Evolutionary conservation across 129 eudicot species (phyloP).

Genomic region (Logfia minima): DNA sequence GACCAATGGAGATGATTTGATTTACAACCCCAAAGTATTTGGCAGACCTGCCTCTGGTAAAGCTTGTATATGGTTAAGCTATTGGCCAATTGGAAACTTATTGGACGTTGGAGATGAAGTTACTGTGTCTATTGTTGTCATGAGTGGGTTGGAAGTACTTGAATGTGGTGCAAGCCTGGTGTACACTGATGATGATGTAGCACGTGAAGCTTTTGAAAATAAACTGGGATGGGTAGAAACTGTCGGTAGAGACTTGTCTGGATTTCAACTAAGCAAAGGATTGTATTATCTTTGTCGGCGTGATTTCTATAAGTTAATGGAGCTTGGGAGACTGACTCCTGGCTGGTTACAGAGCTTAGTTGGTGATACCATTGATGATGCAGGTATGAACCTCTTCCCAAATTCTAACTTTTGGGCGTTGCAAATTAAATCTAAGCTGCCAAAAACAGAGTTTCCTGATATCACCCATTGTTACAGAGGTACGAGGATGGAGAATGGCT

Average conservation of each 20-base stretch:
- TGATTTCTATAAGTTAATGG: constrained; percentile 20
- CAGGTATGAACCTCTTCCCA: constrained; percentile 4
- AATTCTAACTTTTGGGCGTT: background rate
- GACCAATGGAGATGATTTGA: constrained; percentile 12
- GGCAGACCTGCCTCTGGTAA: constrained; percentile 14
- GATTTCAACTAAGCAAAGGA: constrained; percentile 28
- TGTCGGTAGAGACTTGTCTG: constrained; percentile 27
- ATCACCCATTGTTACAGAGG: background rate
- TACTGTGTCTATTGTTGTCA: constrained; percentile 12
- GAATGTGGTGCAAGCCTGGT: constrained; percentile 31
- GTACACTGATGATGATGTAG: constrained; percentile 23
- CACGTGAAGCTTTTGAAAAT: background rate
- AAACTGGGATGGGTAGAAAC: background rate
- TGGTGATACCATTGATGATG: constrained; percentile 13
- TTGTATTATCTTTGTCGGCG: constrained; percentile 34
- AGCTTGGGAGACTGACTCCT: constrained; percentile 16
- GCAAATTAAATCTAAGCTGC: background rate
- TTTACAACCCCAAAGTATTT: constrained; percentile 26
- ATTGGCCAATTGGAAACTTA: constrained; percentile 32
- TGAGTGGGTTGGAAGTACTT: constrained; percentile 13
- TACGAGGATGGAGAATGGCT: constrained; percentile 8
- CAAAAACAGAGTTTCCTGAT: background rate
- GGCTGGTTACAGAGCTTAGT: constrained; percentile 10
- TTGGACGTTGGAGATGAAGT: constrained; percentile 26
- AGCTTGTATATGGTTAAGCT: constrained; percentile 32